Evolutionary conservation across 345 rosid genomes (phyloP).

Genomic region (Brassica carinata): DNA sequence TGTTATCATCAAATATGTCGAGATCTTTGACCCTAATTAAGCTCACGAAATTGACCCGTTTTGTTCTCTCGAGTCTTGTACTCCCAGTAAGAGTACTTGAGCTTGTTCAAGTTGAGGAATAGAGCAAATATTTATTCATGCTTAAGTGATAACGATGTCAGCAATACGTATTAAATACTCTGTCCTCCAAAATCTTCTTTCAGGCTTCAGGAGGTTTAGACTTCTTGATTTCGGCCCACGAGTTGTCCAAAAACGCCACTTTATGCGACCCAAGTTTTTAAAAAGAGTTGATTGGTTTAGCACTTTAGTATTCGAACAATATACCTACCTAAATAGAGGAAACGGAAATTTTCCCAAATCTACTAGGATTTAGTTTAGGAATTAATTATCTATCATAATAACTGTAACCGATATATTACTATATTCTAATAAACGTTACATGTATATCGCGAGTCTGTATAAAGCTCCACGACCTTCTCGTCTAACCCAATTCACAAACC

Average conservation of each 20-base stretch:
- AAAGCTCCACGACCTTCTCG: neutral
- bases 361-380: neutral
- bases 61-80: conserved; percentile 65
- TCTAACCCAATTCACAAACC: neutral
- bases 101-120: conserved; percentile 55
- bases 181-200: neutral
- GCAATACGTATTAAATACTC: neutral
- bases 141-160: neutral
- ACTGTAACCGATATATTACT: neutral
- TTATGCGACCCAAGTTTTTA: neutral
- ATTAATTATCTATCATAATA: neutral
- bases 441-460: conserved; percentile 1
- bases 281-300: neutral
- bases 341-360: neutral
- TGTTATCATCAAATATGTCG: conserved; percentile 55
- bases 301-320: neutral
- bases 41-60: conserved; percentile 52
- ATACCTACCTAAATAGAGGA: neutral
- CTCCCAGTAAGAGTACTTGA: conserved; percentile 87
- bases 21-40: conserved; percentile 51
- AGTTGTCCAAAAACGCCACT: neutral
- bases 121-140: conserved; percentile 40
- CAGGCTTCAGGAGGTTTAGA: neutral
- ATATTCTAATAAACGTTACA: neutral
- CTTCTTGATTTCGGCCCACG: neutral